phyloP scores from a whole-genome alignment of 2,329 filamentous ascomycete species.

The Chrysosporium queenslandicum region DNA sequence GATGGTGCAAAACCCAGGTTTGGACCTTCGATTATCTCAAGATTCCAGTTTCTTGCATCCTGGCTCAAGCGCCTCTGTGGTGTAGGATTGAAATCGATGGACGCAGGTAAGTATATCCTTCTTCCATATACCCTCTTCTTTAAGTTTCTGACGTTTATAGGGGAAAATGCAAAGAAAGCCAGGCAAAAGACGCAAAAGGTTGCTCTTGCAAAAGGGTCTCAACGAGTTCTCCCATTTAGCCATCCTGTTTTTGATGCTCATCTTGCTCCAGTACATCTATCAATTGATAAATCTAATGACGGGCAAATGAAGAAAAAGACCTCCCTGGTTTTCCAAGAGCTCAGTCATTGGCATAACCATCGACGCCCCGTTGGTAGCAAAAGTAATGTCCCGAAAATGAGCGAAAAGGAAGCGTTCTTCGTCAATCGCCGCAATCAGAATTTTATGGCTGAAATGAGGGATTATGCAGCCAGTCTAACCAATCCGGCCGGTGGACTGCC shows the following conservation, averaged over 20 bases:
- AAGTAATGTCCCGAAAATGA: slow-evolving; percentile 9
- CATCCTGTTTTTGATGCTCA: slow-evolving; percentile 24
- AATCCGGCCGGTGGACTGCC: slow-evolving; percentile 53
- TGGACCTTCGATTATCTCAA: slow-evolving; percentile 12
- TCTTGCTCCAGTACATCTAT: slow-evolving; percentile 21
- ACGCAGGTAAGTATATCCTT: not conserved
- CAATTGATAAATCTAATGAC: slow-evolving; percentile 13
- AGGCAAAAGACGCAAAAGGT: not conserved
- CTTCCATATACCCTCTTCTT: not conserved
- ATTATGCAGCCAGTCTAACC: slow-evolving; percentile 61
- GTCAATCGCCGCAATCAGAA: slow-evolving; percentile 48
- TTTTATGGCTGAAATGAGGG: slow-evolving; percentile 57
- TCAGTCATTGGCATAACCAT: slow-evolving; percentile 30
- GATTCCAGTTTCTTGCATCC: slow-evolving; percentile 15
- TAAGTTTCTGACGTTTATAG: not conserved
- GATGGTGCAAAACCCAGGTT: not conserved
- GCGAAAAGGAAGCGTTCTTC: slow-evolving; percentile 29
- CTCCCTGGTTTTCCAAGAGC: slow-evolving; percentile 23
- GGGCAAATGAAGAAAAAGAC: slow-evolving; percentile 9
- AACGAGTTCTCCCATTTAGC: slow-evolving; percentile 20
- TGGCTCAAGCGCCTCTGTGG: slow-evolving; percentile 1
- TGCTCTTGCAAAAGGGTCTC: not conserved
- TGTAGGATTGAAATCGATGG: not conserved
- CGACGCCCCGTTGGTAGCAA: slow-evolving; percentile 21
- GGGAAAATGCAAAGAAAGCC: not conserved